Evolutionary conservation across 2,329 filamentous ascomycete genomes (phyloP).

Genomic region (Penicillium paneum): DNA sequence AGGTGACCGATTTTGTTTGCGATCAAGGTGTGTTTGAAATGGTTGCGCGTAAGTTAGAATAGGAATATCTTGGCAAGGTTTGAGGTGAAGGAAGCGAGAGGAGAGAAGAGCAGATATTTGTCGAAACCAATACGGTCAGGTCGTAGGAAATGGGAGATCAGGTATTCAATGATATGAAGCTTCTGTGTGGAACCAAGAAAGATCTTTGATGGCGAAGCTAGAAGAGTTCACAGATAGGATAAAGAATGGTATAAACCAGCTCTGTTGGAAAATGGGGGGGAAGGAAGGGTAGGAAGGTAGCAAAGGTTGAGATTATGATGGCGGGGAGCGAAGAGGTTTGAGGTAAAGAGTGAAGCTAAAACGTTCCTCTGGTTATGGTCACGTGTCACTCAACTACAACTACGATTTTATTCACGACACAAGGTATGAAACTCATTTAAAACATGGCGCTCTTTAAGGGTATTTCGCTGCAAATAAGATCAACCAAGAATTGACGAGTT

Average conservation of each 20-base stretch:
- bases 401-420: no score
- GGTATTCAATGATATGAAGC: constrained; percentile 1
- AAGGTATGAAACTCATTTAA: neutral
- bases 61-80: neutral
- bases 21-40: neutral
- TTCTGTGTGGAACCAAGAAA: neutral
- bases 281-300: neutral
- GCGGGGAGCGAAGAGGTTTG: constrained; percentile 12
- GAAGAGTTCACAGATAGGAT: neutral
- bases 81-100: neutral
- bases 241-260: neutral
- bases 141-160: neutral
- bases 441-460: neutral
- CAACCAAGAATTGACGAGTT: neutral
- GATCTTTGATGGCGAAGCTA: neutral
- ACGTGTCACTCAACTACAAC: constrained; percentile 1
- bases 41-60: neutral
- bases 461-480: constrained; percentile 5
- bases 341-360: constrained; percentile 10
- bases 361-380: constrained; percentile 2
- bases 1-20: neutral
- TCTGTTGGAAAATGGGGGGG: neutral
- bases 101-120: neutral
- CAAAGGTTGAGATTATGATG: constrained; percentile 1
- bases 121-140: neutral